Conservation (phyloP, 179 eudicot genomes). For the Spinacia oleracea region DNA sequence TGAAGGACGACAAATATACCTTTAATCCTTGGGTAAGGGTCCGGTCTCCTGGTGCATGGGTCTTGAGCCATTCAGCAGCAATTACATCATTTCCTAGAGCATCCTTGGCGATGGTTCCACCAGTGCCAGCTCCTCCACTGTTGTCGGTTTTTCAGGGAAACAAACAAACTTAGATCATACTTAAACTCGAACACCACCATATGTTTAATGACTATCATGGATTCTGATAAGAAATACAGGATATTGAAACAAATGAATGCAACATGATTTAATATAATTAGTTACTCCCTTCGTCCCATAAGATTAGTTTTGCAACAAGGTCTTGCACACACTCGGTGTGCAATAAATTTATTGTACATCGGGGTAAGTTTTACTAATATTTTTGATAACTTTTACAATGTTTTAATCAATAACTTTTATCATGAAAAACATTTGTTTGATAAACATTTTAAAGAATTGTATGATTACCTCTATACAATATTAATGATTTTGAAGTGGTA, state of each 20-base stretch:
- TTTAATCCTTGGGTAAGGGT: slow-evolving; percentile 89
- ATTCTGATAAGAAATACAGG: background rate
- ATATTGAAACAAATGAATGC: background rate
- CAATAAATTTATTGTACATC: too few species aligned
- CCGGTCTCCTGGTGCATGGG: slow-evolving; percentile 80
- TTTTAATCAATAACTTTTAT: too few species aligned
- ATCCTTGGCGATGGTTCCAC: slow-evolving; percentile 80
- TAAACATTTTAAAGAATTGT: too few species aligned
- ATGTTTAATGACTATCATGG: background rate
- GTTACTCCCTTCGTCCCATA: too few species aligned
- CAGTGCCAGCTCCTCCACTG: slow-evolving; percentile 51
- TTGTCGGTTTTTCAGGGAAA: slow-evolving; percentile 4
- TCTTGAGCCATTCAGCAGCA: slow-evolving; percentile 75
- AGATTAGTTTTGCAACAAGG: too few species aligned
- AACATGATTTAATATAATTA: background rate
- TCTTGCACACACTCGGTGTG: too few species aligned
- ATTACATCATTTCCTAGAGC: slow-evolving; percentile 84
- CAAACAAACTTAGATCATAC: background rate
- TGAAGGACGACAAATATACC: slow-evolving; percentile 41
- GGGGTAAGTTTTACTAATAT: too few species aligned
- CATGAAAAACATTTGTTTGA: too few species aligned
- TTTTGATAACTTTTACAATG: too few species aligned
- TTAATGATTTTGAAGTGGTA: too few species aligned
- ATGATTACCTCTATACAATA: too few species aligned
- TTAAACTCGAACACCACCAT: background rate